These are phyloP conservation scores for Geoglossum cookeanum DNA, from an alignment of 2,329 filamentous ascomycete species.

Conservation along the genomic window DNA sequence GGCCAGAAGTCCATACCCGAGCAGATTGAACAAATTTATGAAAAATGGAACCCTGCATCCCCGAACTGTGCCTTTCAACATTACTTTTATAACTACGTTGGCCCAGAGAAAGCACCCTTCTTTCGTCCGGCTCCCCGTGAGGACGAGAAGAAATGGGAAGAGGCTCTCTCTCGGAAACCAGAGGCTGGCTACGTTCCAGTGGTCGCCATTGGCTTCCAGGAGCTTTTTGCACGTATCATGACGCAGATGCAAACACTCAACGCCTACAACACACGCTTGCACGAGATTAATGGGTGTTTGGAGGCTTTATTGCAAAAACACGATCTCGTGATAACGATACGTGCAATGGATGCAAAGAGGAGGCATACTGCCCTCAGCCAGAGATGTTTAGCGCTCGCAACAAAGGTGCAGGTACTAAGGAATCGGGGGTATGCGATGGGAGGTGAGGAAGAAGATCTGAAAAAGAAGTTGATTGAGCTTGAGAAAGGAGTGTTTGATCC, in stretches of 20 bases:
- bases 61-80: conserved; percentile 57
- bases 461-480: conserved; percentile 48
- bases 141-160: conserved; percentile 65
- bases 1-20: conserved; percentile 56
- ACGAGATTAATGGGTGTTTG: conserved; percentile 61
- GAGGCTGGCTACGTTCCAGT: conserved; percentile 59
- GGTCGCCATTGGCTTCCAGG: conserved; percentile 52
- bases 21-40: conserved; percentile 49
- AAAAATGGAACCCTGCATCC: conserved; percentile 55
- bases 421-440: conserved; percentile 69
- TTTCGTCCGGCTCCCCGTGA: conserved; percentile 52
- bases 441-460: conserved; percentile 59
- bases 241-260: conserved; percentile 51
- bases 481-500: conserved; percentile 57
- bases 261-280: conserved; percentile 51
- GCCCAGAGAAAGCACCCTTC: conserved; percentile 54
- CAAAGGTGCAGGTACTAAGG: conserved; percentile 60
- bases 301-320: conserved; percentile 55
- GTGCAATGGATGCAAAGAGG: conserved; percentile 51
- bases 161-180: conserved; percentile 63
- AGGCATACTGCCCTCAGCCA: conserved; percentile 55
- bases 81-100: conserved; percentile 78
- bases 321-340: conserved; percentile 56
- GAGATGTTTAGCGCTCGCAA: conserved; percentile 54
- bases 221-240: conserved; percentile 51